Evolutionary conservation across 2,329 filamentous ascomycete species (phyloP), one percentile per base, ranked within the genome.

Genomic region (Malbranchea cinnamomea): DNA sequence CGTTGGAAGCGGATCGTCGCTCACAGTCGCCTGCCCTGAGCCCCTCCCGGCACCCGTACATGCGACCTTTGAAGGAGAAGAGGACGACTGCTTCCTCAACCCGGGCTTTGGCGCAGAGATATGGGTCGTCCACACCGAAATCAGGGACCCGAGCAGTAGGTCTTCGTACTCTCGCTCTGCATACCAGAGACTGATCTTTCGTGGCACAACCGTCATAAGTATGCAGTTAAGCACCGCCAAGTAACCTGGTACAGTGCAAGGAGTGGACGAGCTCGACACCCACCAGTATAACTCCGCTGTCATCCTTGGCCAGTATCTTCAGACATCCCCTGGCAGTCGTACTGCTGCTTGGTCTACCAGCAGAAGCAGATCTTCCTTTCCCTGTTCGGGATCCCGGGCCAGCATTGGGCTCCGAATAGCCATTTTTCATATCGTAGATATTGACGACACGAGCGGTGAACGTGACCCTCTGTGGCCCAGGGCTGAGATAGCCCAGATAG

Each of bases 101-200:
- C 45, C 32, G 17, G 21, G 10, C 14, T 32, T 37, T 8, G 29
- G 26, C 3, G 37, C 28, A 12, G 59, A 60, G 22, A 68, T 46
- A 37, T 67, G 62, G 3, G 60, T 57, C 3, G 62, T 60, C 62
- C 63, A 67, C 3, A 68, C 44, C 1, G 56, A 59, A n/a, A 68
- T 48, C 1, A 66, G 49, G 20, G 56, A 28, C 6, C 43, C 45
- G 8, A 51, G 35, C 11, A 29, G 23, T 10, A 50, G 29, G 14
- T 41, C 27, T n/a, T n/a, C n/a, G 26, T 47, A 49, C 14, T 38
- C 29, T 1, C 37, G 26, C 18, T 45, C 40, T 8, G 38, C 37
- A 27, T 43, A 48, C 42, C 42, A 48, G 2, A 50, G 35, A 35
- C 42, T 41, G 17, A 48, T 37, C 47, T 50, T 21, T 10, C 10